Conservation (phyloP, 179 eudicot species). For the Silene noctiflora region DNA sequence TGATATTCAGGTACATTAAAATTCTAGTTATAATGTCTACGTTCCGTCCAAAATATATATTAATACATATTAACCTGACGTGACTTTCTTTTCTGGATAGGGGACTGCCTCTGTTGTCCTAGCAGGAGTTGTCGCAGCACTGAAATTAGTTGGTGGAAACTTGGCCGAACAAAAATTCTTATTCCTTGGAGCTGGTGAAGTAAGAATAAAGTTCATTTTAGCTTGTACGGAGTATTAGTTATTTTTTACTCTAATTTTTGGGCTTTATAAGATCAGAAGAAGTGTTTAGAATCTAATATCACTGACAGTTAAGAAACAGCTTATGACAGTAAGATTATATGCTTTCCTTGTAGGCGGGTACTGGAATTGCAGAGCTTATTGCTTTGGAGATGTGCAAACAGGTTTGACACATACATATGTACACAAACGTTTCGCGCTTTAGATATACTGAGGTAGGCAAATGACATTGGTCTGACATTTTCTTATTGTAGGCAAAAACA, state of each 20-base stretch:
- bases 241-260: neutral
- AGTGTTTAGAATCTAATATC: neutral
- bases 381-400: constrained; percentile 63
- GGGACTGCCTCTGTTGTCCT: constrained; percentile 57
- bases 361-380: constrained; percentile 79
- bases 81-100: constrained; percentile 22
- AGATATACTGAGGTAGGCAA: neutral
- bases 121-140: constrained; percentile 48
- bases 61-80: neutral
- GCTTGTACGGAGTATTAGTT: neutral
- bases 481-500: constrained; percentile 32
- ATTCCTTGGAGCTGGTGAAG: constrained; percentile 63
- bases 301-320: neutral
- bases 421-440: neutral
- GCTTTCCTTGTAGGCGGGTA: constrained; percentile 57
- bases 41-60: neutral
- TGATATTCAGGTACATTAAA: constrained; percentile 71
- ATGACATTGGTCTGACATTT: constrained; percentile 16
- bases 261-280: neutral
- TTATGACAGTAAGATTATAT: neutral
- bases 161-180: constrained; percentile 45
- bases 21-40: neutral
- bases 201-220: constrained; percentile 16
- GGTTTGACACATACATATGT: constrained; percentile 29
- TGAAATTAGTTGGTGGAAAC: constrained; percentile 46